Base-by-base conservation (phyloP, 2,329 filamentous ascomycete genomes). In the Hymenoscyphus fraxineus region DNA sequence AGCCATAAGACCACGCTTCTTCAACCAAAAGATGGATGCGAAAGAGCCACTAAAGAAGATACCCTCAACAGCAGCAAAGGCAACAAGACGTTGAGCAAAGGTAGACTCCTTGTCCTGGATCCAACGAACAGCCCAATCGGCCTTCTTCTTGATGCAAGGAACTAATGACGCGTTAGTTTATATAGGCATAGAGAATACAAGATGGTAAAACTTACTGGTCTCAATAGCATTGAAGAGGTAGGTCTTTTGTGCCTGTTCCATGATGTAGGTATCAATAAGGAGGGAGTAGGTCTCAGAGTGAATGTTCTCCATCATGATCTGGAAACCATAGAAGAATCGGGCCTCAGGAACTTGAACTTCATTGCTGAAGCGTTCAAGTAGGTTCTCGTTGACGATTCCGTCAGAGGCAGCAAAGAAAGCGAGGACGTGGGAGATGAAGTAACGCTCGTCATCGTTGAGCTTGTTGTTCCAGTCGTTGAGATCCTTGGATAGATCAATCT, bases 231-330 rank as follows among this genome's bases (percentile, higher is more conserved):
- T 97, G 83, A 99, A 98, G 64, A 99, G 89, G 78, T 98, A 93
- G 67, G 86, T 90, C 73, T 92, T 89, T 83, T 99, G 94, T 77
- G 91, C 90, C 68, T 92, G 91, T 83, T 99, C 95, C 85, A 96
- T 97, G 82, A 99, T 96, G 80, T 99, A 99, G 68, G 94, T 97
- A 79, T 99, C 95, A 78, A 99, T 99, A 77, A 99, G 88, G 41
- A 99, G 89, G 22, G 94, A 98, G 86, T 99, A 99, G 62, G 95
- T 99, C 83, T 99, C 95, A 16, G 95, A 97, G 86, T 99, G 95
- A 75, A 99, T 97, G 83, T 99, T 99, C 85, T 99, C 95, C 92
- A 99, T 98, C 95, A 99, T 99, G 83, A 98, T 98, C 83, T 99
- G 95, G 87, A 99, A 99, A 70, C 95, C 95, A 80, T 99, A 99